Conservation (phyloP, 78 protist species). For the slime mould (Dictyostelium discoideum) region DNA sequence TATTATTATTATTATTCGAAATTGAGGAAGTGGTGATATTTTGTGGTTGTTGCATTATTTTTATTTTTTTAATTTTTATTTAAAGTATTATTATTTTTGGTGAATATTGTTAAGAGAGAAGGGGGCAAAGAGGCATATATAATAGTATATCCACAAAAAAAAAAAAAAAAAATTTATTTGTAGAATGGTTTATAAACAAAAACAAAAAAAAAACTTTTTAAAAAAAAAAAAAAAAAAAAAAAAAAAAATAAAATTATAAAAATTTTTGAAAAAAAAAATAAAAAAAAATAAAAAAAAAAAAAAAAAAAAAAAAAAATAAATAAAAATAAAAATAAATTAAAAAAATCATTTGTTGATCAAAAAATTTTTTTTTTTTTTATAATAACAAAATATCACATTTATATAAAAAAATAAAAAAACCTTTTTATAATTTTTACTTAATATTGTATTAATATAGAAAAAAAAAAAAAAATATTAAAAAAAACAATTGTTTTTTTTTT, state of each 20-base stretch:
- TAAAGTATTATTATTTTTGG: not conserved
- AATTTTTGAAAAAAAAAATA: not conserved
- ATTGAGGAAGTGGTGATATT: not conserved
- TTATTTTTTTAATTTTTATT: too few species aligned
- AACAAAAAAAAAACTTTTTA: not conserved
- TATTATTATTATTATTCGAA: not conserved
- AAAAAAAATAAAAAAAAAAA: not conserved
- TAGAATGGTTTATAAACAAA: slow-evolving; percentile 5
- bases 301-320: not conserved
- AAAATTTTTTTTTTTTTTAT: too few species aligned
- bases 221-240: not conserved
- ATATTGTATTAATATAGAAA: too few species aligned
- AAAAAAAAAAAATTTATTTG: not conserved
- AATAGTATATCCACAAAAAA: not conserved
- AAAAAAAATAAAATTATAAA: not conserved
- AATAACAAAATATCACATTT: not conserved
- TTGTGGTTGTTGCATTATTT: not conserved
- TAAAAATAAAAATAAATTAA: not conserved
- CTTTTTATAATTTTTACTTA: not conserved
- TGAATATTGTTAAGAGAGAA: not conserved
- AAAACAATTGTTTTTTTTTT: too few species aligned
- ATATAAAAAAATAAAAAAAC: not conserved
- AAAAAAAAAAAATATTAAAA: too few species aligned
- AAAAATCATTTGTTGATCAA: not conserved
- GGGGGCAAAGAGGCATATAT: not conserved